Conservation (phyloP, 2,329 filamentous ascomycete genomes). For the Trichoderma brevicompactum region DNA sequence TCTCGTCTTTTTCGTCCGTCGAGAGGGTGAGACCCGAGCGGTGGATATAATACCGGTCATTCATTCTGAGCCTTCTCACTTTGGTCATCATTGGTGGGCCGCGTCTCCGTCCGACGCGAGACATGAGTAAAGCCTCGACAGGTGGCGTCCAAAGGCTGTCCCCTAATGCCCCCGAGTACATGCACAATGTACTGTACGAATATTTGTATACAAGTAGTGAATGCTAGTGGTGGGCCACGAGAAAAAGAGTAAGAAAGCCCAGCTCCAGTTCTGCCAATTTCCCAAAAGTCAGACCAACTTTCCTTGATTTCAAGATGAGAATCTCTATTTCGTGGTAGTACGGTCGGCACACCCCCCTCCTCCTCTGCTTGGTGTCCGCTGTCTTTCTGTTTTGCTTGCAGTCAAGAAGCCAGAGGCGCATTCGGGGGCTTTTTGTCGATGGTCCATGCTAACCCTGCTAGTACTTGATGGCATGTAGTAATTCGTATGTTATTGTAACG, state of each 20-base stretch:
- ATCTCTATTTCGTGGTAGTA: neutral
- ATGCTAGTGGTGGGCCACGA: neutral
- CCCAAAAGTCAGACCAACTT: neutral
- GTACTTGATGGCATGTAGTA: conserved; percentile 17
- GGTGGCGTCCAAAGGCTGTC: conserved; percentile 5
- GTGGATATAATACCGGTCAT: conserved; percentile 6
- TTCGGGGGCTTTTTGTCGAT: conserved; percentile 29
- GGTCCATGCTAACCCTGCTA: conserved; percentile 29
- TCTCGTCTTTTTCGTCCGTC: neutral
- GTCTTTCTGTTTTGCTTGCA: conserved; percentile 17
- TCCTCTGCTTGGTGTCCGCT: neutral
- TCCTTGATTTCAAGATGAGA: conserved; percentile 17
- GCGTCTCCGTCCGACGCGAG: conserved; percentile 24
- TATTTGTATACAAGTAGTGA: neutral
- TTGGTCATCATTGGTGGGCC: conserved; percentile 8
- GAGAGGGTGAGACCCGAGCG: conserved; percentile 15
- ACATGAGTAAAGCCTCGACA: conserved; percentile 19
- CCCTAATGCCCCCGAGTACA: neutral
- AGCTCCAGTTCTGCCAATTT: conserved; percentile 1
- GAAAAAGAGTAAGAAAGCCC: neutral
- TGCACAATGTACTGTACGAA: neutral
- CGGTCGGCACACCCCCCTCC: conserved; percentile 19
- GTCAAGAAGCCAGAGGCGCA: conserved; percentile 5
- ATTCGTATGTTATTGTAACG: conserved; percentile 22
- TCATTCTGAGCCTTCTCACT: conserved; percentile 5